phyloP scores from a whole-genome alignment of 345 rosid species.

The Mangifera indica region DNA sequence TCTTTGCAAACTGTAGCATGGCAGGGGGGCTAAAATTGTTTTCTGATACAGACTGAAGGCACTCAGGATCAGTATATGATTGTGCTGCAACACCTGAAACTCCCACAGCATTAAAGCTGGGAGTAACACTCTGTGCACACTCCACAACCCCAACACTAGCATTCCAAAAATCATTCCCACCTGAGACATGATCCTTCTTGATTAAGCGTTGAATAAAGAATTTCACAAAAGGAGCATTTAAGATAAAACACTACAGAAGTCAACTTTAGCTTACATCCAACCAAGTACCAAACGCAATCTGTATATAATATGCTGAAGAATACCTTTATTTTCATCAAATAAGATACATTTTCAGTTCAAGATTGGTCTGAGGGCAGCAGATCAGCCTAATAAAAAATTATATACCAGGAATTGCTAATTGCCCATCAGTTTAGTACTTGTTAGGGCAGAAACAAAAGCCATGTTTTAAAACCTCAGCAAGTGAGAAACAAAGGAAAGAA shows the following conservation, averaged over 20 bases:
- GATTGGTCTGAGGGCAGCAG: background rate
- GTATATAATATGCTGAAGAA: background rate
- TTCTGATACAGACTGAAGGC: conserved; percentile 60
- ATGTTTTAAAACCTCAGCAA: background rate
- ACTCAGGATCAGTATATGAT: conserved; percentile 62
- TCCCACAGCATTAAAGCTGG: conserved; percentile 45
- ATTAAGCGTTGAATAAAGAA: conserved; percentile 9
- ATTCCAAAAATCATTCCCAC: conserved; percentile 36
- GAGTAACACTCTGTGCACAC: conserved; percentile 38
- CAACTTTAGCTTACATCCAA: background rate
- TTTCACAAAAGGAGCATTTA: background rate
- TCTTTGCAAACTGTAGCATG: conserved; percentile 85
- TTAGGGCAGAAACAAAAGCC: background rate
- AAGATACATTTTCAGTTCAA: background rate
- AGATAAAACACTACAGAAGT: background rate
- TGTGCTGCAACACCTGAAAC: conserved; percentile 49
- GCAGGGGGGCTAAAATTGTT: conserved; percentile 59
- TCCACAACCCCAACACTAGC: conserved; percentile 40
- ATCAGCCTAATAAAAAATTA: too few relatives aligned
- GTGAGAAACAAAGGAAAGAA: background rate
- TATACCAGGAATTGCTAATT: too few relatives aligned
- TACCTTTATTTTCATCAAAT: background rate
- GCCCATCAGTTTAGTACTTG: background rate
- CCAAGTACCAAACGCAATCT: background rate
- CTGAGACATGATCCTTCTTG: conserved; percentile 40